Evolutionary conservation across 306 rosid genomes (phyloP).

Genomic region (Gleditsia sinensis): DNA sequence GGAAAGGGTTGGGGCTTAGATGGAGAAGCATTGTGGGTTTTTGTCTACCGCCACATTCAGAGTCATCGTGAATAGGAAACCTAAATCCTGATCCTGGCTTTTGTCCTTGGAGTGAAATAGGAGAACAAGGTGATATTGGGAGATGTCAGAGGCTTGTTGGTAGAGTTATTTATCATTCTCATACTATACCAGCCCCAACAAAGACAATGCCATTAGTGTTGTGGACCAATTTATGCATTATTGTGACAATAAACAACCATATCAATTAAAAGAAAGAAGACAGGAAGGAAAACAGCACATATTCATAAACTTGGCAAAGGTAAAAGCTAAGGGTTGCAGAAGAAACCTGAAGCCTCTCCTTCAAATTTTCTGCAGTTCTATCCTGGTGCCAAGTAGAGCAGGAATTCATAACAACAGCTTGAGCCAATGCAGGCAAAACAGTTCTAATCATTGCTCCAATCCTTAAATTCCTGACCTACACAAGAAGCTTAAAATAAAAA

Average conservation of each 20-base stretch:
- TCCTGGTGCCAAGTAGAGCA: conserved; percentile 42
- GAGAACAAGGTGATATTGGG: too few species aligned
- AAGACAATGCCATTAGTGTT: too few species aligned
- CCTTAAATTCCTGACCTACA: conserved; percentile 79
- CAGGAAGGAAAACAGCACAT: not conserved
- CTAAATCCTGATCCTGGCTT: too few species aligned
- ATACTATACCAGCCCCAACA: too few species aligned
- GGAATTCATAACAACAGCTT: conserved; percentile 75
- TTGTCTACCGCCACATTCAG: too few species aligned
- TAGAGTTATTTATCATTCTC: too few species aligned
- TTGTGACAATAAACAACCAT: conserved; percentile 2
- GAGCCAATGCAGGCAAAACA: conserved; percentile 86
- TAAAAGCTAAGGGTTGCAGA: conserved; percentile 21
- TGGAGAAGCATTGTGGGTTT: too few species aligned
- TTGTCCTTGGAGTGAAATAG: too few species aligned
- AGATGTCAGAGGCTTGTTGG: too few species aligned
- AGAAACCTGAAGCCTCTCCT: conserved; percentile 84
- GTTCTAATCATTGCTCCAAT: conserved; percentile 94
- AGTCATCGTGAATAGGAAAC: too few species aligned
- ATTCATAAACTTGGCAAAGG: not conserved
- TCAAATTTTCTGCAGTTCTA: conserved; percentile 58
- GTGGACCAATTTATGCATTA: too few species aligned
- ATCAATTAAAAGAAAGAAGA: conserved; percentile 14
- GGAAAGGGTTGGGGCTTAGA: too few species aligned
- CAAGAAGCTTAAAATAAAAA: conserved; percentile 31